phyloP scores from a whole-genome alignment of 768 basidiomycete genomes.

The Suillus luteus region DNA sequence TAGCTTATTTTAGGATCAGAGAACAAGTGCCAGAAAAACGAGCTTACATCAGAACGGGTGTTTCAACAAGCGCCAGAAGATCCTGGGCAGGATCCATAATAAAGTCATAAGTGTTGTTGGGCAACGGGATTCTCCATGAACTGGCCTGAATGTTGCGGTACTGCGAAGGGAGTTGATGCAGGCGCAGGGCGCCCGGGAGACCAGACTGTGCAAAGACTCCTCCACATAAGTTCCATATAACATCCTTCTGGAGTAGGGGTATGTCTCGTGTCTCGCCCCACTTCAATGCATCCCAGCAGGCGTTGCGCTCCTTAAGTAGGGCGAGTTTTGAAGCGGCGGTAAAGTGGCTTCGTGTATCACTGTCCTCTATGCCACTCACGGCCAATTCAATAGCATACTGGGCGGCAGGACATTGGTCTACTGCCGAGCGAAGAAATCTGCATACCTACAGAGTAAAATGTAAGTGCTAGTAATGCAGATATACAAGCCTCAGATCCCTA shows the following conservation, averaged over 20 bases:
- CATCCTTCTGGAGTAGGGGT: not conserved
- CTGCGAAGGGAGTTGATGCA: not conserved
- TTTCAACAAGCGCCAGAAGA: not conserved
- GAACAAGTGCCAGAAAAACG: not conserved
- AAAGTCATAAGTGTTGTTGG: not conserved
- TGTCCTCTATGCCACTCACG: not conserved
- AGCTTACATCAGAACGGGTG: not conserved
- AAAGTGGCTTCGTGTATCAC: not conserved
- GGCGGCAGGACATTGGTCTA: conserved; percentile 18
- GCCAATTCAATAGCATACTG: conserved; percentile 9
- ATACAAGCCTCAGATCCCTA: no score
- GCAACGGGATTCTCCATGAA: not conserved
- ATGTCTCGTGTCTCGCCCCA: not conserved
- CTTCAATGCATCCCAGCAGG: not conserved
- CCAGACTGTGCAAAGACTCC: not conserved
- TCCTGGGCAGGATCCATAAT: not conserved
- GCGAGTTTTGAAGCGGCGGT: not conserved
- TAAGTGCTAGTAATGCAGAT: no score
- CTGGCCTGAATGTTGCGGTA: not conserved
- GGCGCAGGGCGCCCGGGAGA: not conserved
- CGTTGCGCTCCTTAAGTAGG: not conserved
- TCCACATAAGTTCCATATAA: not conserved
- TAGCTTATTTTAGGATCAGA: not conserved
- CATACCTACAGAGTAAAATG: not conserved
- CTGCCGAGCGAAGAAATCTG: conserved; percentile 53